Evolutionary conservation across 1,284 basidiomycete species (phyloP), one percentile per base, ranked within the genome.

Genomic region (Termitomyces sp.): DNA sequence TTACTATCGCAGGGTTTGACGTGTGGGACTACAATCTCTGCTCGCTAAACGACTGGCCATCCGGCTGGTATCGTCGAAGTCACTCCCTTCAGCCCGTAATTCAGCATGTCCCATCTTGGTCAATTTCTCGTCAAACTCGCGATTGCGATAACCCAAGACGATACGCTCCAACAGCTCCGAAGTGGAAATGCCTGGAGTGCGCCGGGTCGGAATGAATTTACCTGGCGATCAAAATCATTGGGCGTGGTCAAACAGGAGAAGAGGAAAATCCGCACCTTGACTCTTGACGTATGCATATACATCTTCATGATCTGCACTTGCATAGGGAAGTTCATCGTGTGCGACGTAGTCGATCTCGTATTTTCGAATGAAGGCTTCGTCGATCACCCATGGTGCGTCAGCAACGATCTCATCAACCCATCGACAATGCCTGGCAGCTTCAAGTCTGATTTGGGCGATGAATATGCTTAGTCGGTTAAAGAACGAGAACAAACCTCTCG

Each of bases 371-470:
- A 97, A 97, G 1, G 78, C 86, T 58, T 87, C 79, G 62, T 90
- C 86, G 56, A 98, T 80, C 39, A 93, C 78, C 97, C 96, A 98
- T 1, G 97, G 96, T 3, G 90, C 92, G 52, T 95, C 92, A n/a
- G 93, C 83, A 17, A 97, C 76, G 48, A 99, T 88, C 70, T 98
- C 90, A 70, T 99, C 95, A 0, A 95, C 94, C 96, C 96, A 99
- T 54, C 93, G 84, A 70, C 96, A 98, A 69, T 98, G 94, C 30
- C 92, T 80, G 9, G 90, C 90, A 9, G 89, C 86, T 72, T 98
- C 95, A 66, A 91, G 84, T 57, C 83, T 83, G 52, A 8, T 34
- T 48, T 34, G 5, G 43, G 34, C 10, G 1, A n/a, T 50, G 12
- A 48, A n/a, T 5, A 38, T 4, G 26, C 39, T 41, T 26, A 30